These are phyloP conservation scores for Suhomyces prunicola DNA, from an alignment of 805 yeast genomes.

Conservation along the genomic window DNA sequence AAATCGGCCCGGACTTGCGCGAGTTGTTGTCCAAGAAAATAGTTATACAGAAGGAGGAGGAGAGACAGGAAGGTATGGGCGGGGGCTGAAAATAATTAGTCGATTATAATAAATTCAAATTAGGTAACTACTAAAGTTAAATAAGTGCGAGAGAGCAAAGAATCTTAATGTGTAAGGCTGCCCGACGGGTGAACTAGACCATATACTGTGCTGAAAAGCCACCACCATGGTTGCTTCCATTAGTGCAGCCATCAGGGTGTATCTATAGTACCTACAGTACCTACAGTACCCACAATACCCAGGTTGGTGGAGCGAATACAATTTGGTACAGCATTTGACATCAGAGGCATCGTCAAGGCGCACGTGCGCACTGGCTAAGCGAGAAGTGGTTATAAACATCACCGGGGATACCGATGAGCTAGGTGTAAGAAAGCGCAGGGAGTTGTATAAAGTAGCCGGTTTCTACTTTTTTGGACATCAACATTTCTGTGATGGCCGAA, in stretches of 20 bases:
- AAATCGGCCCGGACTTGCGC: slow-evolving; percentile 54
- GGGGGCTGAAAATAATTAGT: slow-evolving; percentile 30
- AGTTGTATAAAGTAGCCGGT: background rate
- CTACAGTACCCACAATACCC: no score
- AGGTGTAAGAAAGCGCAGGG: background rate
- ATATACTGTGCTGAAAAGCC: background rate
- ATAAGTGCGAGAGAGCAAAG: background rate
- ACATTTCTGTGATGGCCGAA: slow-evolving; percentile 5
- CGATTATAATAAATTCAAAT: background rate
- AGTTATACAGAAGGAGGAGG: slow-evolving; percentile 61
- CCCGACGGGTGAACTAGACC: background rate
- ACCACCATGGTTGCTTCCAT: background rate
- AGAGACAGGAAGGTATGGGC: slow-evolving; percentile 43
- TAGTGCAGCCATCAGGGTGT: no score
- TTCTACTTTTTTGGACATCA: background rate
- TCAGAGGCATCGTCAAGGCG: background rate
- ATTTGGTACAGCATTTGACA: background rate
- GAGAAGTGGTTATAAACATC: background rate
- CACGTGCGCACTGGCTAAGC: background rate
- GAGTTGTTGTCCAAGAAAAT: slow-evolving; percentile 56
- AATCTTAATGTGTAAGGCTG: background rate
- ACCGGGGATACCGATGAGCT: background rate
- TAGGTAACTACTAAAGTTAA: background rate
- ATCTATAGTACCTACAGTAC: no score
- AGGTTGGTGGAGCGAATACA: background rate